Conservation (phyloP, 2,329 filamentous ascomycete species). For the Calonectria hawksworthii region DNA sequence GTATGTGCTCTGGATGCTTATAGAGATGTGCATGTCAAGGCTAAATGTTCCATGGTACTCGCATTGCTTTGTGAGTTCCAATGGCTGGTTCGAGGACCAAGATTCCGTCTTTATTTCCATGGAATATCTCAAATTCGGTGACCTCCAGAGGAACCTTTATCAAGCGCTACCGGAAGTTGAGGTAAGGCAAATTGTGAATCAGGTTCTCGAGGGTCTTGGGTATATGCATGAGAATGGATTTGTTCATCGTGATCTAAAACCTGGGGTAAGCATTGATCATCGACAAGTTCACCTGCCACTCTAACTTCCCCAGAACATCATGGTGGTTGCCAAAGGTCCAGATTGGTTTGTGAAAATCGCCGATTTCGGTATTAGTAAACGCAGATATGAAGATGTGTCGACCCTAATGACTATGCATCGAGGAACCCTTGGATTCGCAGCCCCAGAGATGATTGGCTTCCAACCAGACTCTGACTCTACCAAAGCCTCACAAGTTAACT, state of each 20-base stretch:
- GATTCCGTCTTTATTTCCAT: background rate
- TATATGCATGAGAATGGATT: conserved; percentile 8
- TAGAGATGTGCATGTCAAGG: background rate
- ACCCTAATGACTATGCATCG: background rate
- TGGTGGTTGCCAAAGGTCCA: background rate
- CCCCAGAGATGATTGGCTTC: background rate
- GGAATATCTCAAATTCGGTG: background rate
- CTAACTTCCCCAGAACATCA: background rate
- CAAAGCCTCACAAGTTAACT: background rate
- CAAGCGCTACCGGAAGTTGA: background rate
- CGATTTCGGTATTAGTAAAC: conserved; percentile 2
- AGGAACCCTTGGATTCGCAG: background rate
- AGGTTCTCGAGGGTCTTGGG: background rate
- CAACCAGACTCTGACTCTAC: background rate
- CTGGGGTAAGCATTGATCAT: background rate
- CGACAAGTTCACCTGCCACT: no score
- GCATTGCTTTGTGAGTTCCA: background rate
- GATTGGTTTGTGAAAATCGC: background rate
- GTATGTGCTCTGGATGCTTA: background rate
- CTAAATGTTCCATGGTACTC: background rate
- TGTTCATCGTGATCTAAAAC: background rate
- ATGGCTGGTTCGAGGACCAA: background rate
- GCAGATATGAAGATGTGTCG: background rate
- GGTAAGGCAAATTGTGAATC: background rate
- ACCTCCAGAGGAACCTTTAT: background rate